Evolutionary conservation across 1,284 basidiomycete species (phyloP), one percentile per base, ranked within the genome.

Genomic region (Marasmius tenuissimus): DNA sequence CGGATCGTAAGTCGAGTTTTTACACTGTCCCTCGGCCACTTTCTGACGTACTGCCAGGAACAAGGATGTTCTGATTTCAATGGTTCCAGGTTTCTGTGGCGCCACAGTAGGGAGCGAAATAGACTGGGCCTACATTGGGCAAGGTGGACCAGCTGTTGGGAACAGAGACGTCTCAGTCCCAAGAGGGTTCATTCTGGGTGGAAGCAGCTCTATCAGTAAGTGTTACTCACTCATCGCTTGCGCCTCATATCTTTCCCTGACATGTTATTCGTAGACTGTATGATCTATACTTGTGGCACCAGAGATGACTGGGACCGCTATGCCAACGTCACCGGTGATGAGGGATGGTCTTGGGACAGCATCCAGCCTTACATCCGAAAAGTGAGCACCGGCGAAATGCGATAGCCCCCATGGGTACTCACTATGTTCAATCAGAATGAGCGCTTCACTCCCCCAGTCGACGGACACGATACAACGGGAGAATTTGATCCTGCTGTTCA

Each of bases 261-360:
- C 34, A 16, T 18, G 45, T 34, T 1, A 18, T 27, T 37, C 22
- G 20, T 45, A 81, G 79, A 81, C 63, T 72, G 67, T 34, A 72
- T 80, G 75, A 69, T 72, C 0, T 81, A 78, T 64, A 76, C 73
- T 10, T 72, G 80, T 10, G 78, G 79, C 4, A 75, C 78, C 0
- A 61, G 70, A 16, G 77, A 78, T 18, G 78, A 80, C 60, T 82
- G 67, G 47, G 69, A 81, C 62, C 68, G 74, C 1, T 76, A 70
- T 60, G 79, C 78, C 0, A 60, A 57, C 6, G 63, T 78, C 1
- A 75, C 73, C 10, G 76, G 71, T 0, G 79, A 82, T 61, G 10
- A 59, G 14, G 75, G 76, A 12, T 81, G 80, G 80, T 72, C 73
- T 34, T 81, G 80, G 80, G 63, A 73, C 16, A 63, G 63, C 18